phyloP scores from a whole-genome alignment of 129 eudicot genomes.

The Sambucus nigra region DNA sequence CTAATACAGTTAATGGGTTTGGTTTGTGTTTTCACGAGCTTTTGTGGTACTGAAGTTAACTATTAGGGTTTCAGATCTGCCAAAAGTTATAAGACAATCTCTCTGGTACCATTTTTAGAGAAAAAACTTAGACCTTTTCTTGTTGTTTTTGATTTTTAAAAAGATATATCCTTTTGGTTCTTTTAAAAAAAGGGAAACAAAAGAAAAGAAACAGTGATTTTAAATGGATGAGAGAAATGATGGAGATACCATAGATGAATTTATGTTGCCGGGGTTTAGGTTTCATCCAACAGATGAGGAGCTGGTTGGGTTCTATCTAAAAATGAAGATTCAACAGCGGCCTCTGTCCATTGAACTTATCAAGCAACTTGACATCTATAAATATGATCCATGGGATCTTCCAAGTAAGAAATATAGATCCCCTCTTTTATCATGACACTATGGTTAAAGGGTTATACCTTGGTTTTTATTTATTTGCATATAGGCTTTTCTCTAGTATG shows the following conservation, averaged over 20 bases:
- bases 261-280: slow-evolving; percentile 91
- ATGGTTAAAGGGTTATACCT: background rate
- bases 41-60: background rate
- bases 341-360: slow-evolving; percentile 92
- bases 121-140: too few species aligned
- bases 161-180: background rate
- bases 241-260: slow-evolving; percentile 47
- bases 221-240: slow-evolving; percentile 57
- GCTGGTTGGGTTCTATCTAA: slow-evolving; percentile 89
- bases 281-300: slow-evolving; percentile 98
- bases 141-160: background rate
- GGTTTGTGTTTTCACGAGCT: background rate
- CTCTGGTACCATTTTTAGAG: too few species aligned
- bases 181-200: background rate
- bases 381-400: slow-evolving; percentile 98
- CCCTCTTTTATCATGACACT: background rate
- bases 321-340: slow-evolving; percentile 68
- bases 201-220: background rate
- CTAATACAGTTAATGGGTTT: background rate
- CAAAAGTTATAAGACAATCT: too few species aligned
- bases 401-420: slow-evolving; percentile 53
- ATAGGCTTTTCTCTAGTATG: too few species aligned
- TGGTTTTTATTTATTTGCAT: background rate
- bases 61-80: too few species aligned
- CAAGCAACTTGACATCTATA: slow-evolving; percentile 79